Evolutionary conservation across 2,329 filamentous ascomycete genomes (phyloP).

Genomic region (Cadophora sp.): DNA sequence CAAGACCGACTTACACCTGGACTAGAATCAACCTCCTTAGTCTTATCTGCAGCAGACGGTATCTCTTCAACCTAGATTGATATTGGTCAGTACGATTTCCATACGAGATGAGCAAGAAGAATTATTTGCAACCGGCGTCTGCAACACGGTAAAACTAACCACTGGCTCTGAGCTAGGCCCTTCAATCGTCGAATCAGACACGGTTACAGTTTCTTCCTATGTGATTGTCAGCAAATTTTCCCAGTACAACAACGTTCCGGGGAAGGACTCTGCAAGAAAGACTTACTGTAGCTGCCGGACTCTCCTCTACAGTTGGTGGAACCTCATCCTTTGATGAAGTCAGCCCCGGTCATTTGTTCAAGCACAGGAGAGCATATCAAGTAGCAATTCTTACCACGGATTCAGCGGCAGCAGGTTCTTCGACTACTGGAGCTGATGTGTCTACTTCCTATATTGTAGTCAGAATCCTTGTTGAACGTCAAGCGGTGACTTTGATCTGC

Average conservation of each 20-base stretch:
- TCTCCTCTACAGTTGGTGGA: not conserved
- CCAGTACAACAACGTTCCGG: not conserved
- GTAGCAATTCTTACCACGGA: not conserved
- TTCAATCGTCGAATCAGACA: not conserved
- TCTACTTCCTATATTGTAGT: not conserved
- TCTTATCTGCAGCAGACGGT: not conserved
- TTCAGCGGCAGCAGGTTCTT: not conserved
- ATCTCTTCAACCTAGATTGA: not conserved
- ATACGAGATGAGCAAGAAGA: not conserved
- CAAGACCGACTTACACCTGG: not conserved
- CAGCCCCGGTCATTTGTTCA: too few relatives aligned
- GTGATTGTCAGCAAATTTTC: not conserved
- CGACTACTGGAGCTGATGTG: not conserved
- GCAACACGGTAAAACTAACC: not conserved
- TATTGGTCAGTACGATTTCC: not conserved
- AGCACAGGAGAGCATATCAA: too few relatives aligned
- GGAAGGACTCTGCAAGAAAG: not conserved
- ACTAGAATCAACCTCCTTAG: not conserved
- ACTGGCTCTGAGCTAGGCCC: not conserved
- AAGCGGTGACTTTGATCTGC: not conserved
- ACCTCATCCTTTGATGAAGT: slow-evolving; percentile 16
- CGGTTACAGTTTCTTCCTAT: not conserved
- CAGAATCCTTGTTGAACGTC: not conserved
- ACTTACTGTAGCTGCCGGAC: not conserved
- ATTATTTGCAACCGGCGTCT: not conserved